A percentile compares a stretch with the other conserved stretches of the same genome.
These are phyloP conservation scores for Sarocladium strictum DNA, from an alignment of 2,329 filamentous ascomycete genomes.

Conservation along the genomic window DNA sequence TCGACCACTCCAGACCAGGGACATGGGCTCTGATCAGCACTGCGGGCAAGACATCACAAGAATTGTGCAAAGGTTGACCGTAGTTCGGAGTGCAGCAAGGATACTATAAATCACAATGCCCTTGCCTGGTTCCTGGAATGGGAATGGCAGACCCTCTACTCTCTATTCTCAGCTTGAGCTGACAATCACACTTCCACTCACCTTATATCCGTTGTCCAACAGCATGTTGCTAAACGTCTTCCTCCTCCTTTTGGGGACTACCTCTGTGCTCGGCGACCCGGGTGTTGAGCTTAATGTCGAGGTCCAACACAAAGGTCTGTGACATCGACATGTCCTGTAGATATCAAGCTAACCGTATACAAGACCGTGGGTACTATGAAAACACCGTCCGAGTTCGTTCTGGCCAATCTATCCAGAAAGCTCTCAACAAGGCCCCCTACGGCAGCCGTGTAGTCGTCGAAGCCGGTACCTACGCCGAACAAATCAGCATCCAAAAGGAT, in stretches of 20 bases:
- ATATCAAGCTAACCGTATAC: neutral
- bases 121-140: neutral
- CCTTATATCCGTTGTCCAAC: too few species aligned
- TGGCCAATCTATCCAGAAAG: constrained; percentile 20
- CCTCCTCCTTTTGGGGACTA: neutral
- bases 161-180: too few species aligned
- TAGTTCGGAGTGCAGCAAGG: neutral
- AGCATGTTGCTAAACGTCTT: neutral
- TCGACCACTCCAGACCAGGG: neutral
- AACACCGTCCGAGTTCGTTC: constrained; percentile 12
- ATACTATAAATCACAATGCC: neutral
- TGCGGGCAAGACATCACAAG: neutral
- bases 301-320: neutral
- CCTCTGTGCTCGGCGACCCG: neutral
- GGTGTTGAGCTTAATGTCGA: neutral
- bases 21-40: neutral
- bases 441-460: constrained; percentile 27
- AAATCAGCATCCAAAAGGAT: constrained; percentile 27
- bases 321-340: neutral
- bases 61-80: too few species aligned
- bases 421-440: constrained; percentile 20
- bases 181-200: too few species aligned
- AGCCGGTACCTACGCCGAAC: constrained; percentile 26
- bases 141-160: neutral
- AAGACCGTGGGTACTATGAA: neutral